These are phyloP conservation scores for Rhodotorula glutinis DNA, from an alignment of 1,284 basidiomycete species.

Conservation along the genomic window DNA sequence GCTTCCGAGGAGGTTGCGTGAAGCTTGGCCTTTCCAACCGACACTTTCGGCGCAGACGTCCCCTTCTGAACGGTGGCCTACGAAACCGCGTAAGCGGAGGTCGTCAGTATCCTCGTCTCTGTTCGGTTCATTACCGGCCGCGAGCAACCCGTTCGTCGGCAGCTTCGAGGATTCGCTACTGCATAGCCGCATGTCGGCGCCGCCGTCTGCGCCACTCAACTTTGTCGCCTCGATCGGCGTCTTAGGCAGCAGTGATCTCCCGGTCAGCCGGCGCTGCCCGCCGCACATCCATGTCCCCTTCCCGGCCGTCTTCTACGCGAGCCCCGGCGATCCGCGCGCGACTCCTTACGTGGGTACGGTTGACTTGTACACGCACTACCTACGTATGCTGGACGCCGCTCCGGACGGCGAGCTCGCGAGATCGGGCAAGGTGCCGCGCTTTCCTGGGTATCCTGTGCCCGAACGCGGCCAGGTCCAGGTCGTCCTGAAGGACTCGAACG, in stretches of 20 bases:
- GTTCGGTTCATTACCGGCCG: not conserved
- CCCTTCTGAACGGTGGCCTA: not conserved
- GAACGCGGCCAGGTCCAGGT: conserved; percentile 55
- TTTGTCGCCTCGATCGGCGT: conserved; percentile 49
- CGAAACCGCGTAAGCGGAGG: conserved; percentile 12
- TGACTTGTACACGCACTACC: conserved; percentile 47
- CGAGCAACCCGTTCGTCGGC: conserved; percentile 44
- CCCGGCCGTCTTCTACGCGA: conserved; percentile 47
- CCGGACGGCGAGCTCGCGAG: not conserved
- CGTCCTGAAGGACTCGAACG: conserved; percentile 52
- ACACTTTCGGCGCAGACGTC: not conserved
- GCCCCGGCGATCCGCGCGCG: conserved; percentile 26
- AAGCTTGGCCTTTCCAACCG: not conserved
- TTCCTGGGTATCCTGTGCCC: conserved; percentile 55
- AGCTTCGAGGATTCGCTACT: conserved; percentile 49
- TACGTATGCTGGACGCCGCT: conserved; percentile 18
- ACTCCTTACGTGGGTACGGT: conserved; percentile 50
- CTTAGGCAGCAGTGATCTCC: conserved; percentile 37
- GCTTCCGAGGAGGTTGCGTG: not conserved
- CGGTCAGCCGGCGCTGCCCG: conserved; percentile 44
- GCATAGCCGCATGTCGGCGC: conserved; percentile 47
- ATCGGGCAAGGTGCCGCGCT: conserved; percentile 40
- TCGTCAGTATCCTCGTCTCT: conserved; percentile 19
- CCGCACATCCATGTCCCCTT: conserved; percentile 47
- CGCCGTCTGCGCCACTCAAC: conserved; percentile 45